Percentiles rank a stretch among this genome's conserved stretches.
These are phyloP conservation scores for Cercospora canescens DNA, from an alignment of 2,329 filamentous ascomycete genomes.

Conservation along the genomic window DNA sequence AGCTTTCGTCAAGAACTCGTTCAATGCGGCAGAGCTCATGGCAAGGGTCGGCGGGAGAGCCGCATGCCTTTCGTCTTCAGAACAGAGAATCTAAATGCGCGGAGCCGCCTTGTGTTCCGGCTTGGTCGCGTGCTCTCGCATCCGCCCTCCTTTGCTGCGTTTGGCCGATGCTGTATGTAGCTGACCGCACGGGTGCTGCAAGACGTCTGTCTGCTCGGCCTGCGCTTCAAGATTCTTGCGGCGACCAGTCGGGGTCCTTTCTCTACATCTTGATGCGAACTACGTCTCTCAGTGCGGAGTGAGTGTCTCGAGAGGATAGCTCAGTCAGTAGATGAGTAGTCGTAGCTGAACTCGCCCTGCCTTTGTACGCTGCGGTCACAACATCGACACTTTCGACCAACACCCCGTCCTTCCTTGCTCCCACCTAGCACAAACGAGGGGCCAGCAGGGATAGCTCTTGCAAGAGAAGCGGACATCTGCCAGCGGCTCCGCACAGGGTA, in stretches of 20 bases:
- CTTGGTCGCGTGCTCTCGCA: background rate
- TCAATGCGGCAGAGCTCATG: background rate
- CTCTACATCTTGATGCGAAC: background rate
- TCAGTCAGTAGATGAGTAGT: background rate
- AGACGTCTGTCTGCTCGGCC: background rate
- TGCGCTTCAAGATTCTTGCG: background rate
- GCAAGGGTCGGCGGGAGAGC: background rate
- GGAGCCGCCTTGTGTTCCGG: background rate
- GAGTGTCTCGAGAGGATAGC: background rate
- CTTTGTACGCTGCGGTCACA: background rate
- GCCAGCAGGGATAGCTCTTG: background rate
- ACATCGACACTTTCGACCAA: background rate
- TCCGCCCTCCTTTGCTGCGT: background rate
- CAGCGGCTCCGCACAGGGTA: background rate
- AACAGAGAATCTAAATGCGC: background rate
- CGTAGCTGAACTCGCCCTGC: background rate
- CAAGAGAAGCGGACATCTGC: background rate
- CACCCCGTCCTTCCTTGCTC: background rate
- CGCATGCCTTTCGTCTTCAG: background rate
- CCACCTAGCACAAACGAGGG: background rate
- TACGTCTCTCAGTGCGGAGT: background rate
- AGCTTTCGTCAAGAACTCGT: background rate
- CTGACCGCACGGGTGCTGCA: background rate
- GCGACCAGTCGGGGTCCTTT: background rate
- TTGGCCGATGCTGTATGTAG: background rate